These are phyloP conservation scores for Oenanthe javanica DNA, from an alignment of 140 eudicot species.

Conservation along the genomic window DNA sequence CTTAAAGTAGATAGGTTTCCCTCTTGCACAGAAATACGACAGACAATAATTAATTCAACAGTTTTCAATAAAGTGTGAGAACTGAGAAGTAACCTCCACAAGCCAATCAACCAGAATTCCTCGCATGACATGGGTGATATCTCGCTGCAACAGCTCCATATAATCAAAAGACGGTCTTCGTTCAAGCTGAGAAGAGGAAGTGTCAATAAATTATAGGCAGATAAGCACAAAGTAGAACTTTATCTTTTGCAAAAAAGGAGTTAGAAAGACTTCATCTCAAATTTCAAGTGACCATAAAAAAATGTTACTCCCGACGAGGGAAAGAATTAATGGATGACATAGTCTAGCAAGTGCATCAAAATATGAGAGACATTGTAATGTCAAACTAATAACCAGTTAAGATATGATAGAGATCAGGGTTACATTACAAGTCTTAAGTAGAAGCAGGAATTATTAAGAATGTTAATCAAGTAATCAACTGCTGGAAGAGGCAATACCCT, in stretches of 20 bases:
- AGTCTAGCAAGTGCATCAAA: not conserved
- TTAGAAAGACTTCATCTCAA: not conserved
- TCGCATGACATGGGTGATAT: constrained; percentile 73
- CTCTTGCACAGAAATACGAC: not conserved
- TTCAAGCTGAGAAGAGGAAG: constrained; percentile 50
- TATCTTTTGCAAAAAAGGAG: not conserved
- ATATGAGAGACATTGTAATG: not conserved
- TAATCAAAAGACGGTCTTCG: constrained; percentile 62
- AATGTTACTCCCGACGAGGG: not conserved
- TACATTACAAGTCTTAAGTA: not conserved
- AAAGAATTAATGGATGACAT: constrained; percentile 1
- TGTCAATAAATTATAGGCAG: constrained; percentile 5
- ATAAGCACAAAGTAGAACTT: not conserved
- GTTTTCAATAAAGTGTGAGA: not conserved
- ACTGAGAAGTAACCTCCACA: constrained; percentile 78
- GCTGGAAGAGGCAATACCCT: constrained; percentile 1
- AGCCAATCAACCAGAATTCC: constrained; percentile 93
- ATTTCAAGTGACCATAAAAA: not conserved
- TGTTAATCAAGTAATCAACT: not conserved
- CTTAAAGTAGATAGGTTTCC: not conserved
- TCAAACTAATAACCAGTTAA: not conserved
- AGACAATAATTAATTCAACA: not conserved
- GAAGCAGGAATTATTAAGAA: not conserved
- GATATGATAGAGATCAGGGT: not conserved
- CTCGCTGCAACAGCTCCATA: constrained; percentile 73